Conservation (phyloP, 164 flowering plant genomes). For the Litsea cubeba region DNA sequence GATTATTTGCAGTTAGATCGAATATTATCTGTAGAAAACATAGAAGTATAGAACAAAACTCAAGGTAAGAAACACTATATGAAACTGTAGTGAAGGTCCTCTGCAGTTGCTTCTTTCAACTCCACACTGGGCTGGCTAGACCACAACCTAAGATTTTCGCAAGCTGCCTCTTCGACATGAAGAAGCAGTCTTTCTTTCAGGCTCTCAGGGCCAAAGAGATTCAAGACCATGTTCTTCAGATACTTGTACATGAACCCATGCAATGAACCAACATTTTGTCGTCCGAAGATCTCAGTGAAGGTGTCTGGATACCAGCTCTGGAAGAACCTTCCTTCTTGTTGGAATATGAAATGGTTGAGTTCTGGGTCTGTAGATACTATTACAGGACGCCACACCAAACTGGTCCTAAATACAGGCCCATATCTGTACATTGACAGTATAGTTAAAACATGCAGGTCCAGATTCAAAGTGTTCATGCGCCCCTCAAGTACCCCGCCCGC, state of each 20-base stretch:
- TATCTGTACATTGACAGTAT: slow-evolving; percentile 10
- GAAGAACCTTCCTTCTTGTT: slow-evolving; percentile 35
- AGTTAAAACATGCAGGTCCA: too few relatives aligned
- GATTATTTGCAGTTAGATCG: slow-evolving; percentile 30
- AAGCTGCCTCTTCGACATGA: slow-evolving; percentile 20
- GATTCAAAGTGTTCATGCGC: too few relatives aligned
- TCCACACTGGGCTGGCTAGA: slow-evolving; percentile 21
- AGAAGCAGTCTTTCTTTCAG: slow-evolving; percentile 32
- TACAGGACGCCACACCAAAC: slow-evolving; percentile 28
- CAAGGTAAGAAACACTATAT: neutral
- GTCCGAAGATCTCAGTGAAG: slow-evolving; percentile 27
- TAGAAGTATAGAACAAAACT: neutral
- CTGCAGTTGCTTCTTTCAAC: slow-evolving; percentile 30
- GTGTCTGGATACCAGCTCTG: slow-evolving; percentile 39
- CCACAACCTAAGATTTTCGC: slow-evolving; percentile 18
- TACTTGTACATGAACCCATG: slow-evolving; percentile 38
- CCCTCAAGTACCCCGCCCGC: too few relatives aligned
- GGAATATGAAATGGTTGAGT: slow-evolving; percentile 31
- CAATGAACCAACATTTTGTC: slow-evolving; percentile 26
- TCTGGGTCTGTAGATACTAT: slow-evolving; percentile 37
- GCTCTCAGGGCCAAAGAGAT: slow-evolving; percentile 34
- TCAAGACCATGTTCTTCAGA: slow-evolving; percentile 34
- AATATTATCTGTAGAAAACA: slow-evolving; percentile 32
- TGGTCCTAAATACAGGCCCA: slow-evolving; percentile 33
- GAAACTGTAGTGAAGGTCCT: slow-evolving; percentile 2